phyloP scores from a whole-genome alignment of 2,329 filamentous ascomycete genomes.

The Cercospora sp. region DNA sequence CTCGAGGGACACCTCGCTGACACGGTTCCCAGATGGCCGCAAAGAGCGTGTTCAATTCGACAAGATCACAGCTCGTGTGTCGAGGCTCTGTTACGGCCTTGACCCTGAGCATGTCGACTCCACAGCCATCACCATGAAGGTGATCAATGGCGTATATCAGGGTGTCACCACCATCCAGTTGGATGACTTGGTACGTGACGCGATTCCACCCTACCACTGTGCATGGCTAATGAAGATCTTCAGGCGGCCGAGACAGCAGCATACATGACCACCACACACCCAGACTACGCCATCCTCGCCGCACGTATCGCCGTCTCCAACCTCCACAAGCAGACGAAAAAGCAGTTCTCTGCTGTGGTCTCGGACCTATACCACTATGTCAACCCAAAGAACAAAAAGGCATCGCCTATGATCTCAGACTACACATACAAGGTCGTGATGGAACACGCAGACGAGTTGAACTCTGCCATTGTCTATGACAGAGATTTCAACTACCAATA shows the following conservation, averaged over 20 bases:
- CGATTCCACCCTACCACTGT: slow-evolving; percentile 12
- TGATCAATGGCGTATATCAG: slow-evolving; percentile 98
- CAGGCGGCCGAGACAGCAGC: slow-evolving; percentile 97
- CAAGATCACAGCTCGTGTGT: slow-evolving; percentile 99
- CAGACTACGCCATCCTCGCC: slow-evolving; percentile 97
- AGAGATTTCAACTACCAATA: slow-evolving; percentile 99
- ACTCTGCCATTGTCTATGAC: slow-evolving; percentile 98
- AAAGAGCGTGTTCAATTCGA: slow-evolving; percentile 99
- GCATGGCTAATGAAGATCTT: slow-evolving; percentile 16
- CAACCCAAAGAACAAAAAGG: slow-evolving; percentile 84
- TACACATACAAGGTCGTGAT: slow-evolving; percentile 89
- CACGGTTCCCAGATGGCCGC: slow-evolving; percentile 73
- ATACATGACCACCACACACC: slow-evolving; percentile 99
- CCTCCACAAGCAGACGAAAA: slow-evolving; percentile 99
- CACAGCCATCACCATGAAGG: slow-evolving; percentile 97
- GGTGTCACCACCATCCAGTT: slow-evolving; percentile 95
- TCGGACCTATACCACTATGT: slow-evolving; percentile 92
- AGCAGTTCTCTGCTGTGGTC: slow-evolving; percentile 96
- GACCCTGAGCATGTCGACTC: slow-evolving; percentile 95
- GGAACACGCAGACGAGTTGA: slow-evolving; percentile 94
- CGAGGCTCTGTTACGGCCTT: slow-evolving; percentile 93
- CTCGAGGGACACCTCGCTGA: slow-evolving; percentile 24
- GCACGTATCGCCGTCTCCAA: slow-evolving; percentile 98
- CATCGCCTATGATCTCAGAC: slow-evolving; percentile 92
- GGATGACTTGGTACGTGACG: slow-evolving; percentile 80